Evolutionary conservation across 106 monocot genomes (phyloP).

Genomic region (Dactylorhiza incarnata): DNA sequence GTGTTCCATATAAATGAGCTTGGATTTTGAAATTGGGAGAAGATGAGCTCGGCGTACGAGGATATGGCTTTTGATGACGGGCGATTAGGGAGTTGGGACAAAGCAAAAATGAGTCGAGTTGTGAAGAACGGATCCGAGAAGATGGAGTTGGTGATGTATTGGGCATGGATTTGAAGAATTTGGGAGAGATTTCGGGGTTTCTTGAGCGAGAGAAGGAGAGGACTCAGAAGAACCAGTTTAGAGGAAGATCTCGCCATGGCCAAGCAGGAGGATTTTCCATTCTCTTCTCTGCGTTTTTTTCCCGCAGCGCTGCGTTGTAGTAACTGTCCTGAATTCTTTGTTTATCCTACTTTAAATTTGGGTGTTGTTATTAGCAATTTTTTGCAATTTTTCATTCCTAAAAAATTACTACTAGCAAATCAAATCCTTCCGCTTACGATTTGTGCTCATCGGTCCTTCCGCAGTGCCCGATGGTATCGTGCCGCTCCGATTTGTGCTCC

Average conservation of each 20-base stretch:
- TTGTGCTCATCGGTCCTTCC: too few relatives aligned
- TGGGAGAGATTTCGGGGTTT: slow-evolving; percentile 17
- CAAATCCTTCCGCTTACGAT: too few relatives aligned
- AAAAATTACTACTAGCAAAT: too few relatives aligned
- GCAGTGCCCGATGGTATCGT: too few relatives aligned
- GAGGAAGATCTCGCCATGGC: slow-evolving; percentile 16
- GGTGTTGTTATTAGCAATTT: too few relatives aligned
- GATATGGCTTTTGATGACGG: neutral
- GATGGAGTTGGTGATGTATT: slow-evolving; percentile 17
- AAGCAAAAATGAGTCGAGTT: slow-evolving; percentile 19
- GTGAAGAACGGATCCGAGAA: slow-evolving; percentile 8
- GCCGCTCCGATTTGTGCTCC: too few relatives aligned
- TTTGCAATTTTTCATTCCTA: too few relatives aligned
- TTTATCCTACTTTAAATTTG: too few relatives aligned
- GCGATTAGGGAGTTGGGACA: slow-evolving; percentile 12
- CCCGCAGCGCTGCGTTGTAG: neutral
- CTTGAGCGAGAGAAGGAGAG: slow-evolving; percentile 15
- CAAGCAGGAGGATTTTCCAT: neutral
- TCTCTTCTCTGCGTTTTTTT: neutral
- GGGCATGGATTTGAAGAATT: slow-evolving; percentile 34
- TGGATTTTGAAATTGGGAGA: slow-evolving; percentile 21
- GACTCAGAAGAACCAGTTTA: slow-evolving; percentile 6
- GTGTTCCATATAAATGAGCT: slow-evolving; percentile 41
- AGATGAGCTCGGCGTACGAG: slow-evolving; percentile 22
- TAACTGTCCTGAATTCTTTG: too few relatives aligned